These are phyloP conservation scores for Pyrenochaeta sp. DNA, from an alignment of 2,329 filamentous ascomycete genomes.

Conservation along the genomic window DNA sequence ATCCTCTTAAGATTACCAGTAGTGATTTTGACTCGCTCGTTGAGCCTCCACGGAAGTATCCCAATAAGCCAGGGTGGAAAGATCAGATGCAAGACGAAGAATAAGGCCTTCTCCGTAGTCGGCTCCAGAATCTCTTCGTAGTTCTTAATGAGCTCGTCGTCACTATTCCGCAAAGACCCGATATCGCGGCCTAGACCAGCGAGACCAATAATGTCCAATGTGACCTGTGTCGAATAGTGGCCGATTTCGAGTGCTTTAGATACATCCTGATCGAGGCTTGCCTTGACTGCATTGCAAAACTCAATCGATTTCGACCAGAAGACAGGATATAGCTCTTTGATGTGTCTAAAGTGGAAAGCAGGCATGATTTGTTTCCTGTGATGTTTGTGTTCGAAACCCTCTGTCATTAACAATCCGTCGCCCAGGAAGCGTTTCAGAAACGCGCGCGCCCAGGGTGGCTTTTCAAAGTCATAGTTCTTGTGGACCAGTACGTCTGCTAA, in stretches of 20 bases:
- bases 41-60: constrained; percentile 58
- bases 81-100: constrained; percentile 52
- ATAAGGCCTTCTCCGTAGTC: constrained; percentile 56
- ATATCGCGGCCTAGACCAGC: constrained; percentile 57
- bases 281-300: constrained; percentile 69
- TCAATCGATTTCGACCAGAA: constrained; percentile 84
- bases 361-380: constrained; percentile 79
- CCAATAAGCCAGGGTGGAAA: constrained; percentile 50
- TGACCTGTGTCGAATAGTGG: constrained; percentile 55
- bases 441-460: constrained; percentile 54
- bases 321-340: constrained; percentile 83
- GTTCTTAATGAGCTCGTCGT: constrained; percentile 53
- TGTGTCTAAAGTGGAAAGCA: constrained; percentile 83
- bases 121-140: constrained; percentile 59
- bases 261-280: constrained; percentile 55
- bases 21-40: constrained; percentile 50
- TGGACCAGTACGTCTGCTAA: constrained; percentile 62
- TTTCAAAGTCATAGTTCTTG: constrained; percentile 64
- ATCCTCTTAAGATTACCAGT: constrained; percentile 51
- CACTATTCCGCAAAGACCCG: constrained; percentile 50
- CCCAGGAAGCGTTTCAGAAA: constrained; percentile 61
- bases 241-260: constrained; percentile 52
- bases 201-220: constrained; percentile 58
- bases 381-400: constrained; percentile 60
- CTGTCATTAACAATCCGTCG: constrained; percentile 60